phyloP scores from a whole-genome alignment of 805 yeast species.

The Yarrowia sp. region DNA sequence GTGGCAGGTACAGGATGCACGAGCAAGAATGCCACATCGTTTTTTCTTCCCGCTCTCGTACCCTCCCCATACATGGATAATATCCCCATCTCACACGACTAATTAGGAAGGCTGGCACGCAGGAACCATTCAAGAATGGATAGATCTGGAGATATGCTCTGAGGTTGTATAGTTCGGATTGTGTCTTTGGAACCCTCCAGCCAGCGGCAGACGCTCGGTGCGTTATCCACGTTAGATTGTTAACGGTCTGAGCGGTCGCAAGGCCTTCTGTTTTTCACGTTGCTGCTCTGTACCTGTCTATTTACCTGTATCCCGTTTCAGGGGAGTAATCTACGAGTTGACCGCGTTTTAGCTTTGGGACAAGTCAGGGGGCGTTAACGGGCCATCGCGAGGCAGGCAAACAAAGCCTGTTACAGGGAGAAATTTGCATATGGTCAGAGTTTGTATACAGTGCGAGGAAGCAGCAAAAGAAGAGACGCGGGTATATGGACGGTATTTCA shows the following conservation, averaged over 20 bases:
- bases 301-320: conserved; percentile 29
- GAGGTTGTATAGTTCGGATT: background rate
- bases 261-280: conserved; percentile 8
- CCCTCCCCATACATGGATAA: no score
- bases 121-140: conserved; percentile 18
- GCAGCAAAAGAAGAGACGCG: background rate
- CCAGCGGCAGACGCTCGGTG: background rate
- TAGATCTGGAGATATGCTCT: background rate
- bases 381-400: conserved; percentile 34
- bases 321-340: conserved; percentile 14
- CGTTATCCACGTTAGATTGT: conserved; percentile 15
- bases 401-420: conserved; percentile 15
- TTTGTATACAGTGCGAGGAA: conserved; percentile 2
- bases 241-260: background rate
- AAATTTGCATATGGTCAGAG: conserved; percentile 7
- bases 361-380: conserved; percentile 36
- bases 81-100: background rate
- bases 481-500: no score
- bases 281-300: background rate
- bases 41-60: no score
- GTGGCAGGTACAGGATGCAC: no score
- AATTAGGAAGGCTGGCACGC: conserved; percentile 24
- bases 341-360: conserved; percentile 27
- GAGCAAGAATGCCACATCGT: no score
- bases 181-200: no score